Base-by-base conservation (phyloP, 2,329 filamentous ascomycete species). In the Verticillium isaacii region DNA sequence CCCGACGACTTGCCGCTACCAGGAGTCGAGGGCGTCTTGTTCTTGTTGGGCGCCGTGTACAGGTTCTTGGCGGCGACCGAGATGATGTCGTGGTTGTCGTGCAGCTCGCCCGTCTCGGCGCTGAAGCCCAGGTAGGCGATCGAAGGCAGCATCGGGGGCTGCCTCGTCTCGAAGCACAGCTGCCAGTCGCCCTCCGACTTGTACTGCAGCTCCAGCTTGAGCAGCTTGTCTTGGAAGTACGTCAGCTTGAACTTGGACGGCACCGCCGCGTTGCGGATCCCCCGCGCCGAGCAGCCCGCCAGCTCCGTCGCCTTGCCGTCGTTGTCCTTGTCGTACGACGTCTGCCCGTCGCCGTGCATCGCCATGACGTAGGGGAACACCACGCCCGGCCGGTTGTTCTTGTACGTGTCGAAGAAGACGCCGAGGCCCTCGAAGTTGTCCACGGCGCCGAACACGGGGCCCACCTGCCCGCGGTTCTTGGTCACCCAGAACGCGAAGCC, bases 341-440 rank as follows among this genome's bases (percentile, higher is more conserved):
- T 96, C 73, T 92, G 82, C 65, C 95, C 94, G 74, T 99, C 95
- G 63, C 95, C 95, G 68, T 93, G 83, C 95, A 98, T 98, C 65
- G 93, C 94, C 93, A 98, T 97, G 71, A 99, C 90, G 73, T 97
- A 97, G 58, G 95, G 95, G 78, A 99, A 99, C 56, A 97, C 91
- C 52, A 92, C 90, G 54, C 95, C 95, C 0, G 95, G 94, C 15
- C 95, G 88, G 81, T 97, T 97, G 82, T 99, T 99, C 87, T 99
- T 99, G 84, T 99, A 99, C 55, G 95, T 99, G 75, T 99, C 95
- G 79, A 99, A 86, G 81, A 97, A 98, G 76, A 99, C 85, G 60
- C 93, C 95, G 56, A 99, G 84, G 5, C 95, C 95, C 75, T 99
- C 94, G 69, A 98, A 99, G 66, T 86, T 86, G 78, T 99, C 94